phyloP scores from a whole-genome alignment of 176 grass and related monocot species.

The Elaeis guineensis region DNA sequence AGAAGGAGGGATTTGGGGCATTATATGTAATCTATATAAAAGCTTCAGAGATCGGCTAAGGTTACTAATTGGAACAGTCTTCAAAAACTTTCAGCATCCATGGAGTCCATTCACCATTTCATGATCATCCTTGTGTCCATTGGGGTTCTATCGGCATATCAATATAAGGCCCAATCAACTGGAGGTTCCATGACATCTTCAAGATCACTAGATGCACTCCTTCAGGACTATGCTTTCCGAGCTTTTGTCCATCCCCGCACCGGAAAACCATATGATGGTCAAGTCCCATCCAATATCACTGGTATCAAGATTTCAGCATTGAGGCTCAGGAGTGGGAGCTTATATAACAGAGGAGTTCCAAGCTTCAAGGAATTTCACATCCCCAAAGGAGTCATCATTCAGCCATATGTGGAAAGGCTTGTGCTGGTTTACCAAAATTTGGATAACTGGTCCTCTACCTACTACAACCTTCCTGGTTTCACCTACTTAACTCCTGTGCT shows the following conservation, averaged over 20 bases:
- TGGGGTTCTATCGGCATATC: constrained; percentile 15
- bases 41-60: too few relatives aligned
- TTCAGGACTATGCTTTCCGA: constrained; percentile 68
- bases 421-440: constrained; percentile 82
- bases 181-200: not conserved
- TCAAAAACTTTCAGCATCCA: not conserved
- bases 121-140: constrained; percentile 16
- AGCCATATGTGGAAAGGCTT: constrained; percentile 61
- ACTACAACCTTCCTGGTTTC: constrained; percentile 72
- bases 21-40: too few relatives aligned
- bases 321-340: constrained; percentile 78
- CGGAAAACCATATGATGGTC: constrained; percentile 52
- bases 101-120: constrained; percentile 24
- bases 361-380: constrained; percentile 51
- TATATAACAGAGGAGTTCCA: constrained; percentile 33
- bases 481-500: constrained; percentile 81
- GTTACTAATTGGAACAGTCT: too few relatives aligned
- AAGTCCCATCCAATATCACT: constrained; percentile 43
- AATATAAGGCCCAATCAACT: constrained; percentile 24
- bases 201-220: constrained; percentile 46
- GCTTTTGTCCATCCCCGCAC: constrained; percentile 55
- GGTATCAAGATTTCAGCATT: constrained; percentile 48
- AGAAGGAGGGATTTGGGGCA: too few relatives aligned
- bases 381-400: constrained; percentile 54
- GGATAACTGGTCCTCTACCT: constrained; percentile 30